Base-by-base conservation (phyloP, 2,329 filamentous ascomycete genomes). In the Meredithiella fracta region DNA sequence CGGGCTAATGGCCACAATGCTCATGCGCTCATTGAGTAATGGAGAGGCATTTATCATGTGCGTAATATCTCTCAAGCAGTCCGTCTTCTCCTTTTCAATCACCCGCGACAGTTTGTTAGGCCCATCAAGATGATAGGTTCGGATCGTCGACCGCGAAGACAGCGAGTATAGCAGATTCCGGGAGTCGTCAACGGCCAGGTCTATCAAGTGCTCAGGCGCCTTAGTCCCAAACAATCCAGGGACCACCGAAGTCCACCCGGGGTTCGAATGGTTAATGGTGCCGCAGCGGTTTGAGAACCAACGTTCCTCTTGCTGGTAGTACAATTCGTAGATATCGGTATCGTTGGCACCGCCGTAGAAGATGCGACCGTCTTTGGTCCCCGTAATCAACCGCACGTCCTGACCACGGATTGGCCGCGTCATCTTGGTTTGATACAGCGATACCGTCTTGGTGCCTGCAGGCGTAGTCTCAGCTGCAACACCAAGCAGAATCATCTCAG, bases 251-350 rank as follows among this genome's bases (percentile, higher is more conserved):
- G 77, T 76, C 73, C 86, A 83, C 34, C 84, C 82, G 2, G 79
- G 81, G 66, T 79, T 83, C 51, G 84, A 91, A 67, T 96, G 92
- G 65, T 94, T 94, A 60, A 91, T 82, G 69, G 90, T 95, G 59
- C 84, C 82, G 66, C 87, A 94, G 61, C 85, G 80, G 67, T 82
- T 89, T 54, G 86, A 84, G 66, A 98, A 98, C 92, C 92, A 98
- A 63, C 86, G 85, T 69, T 98, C 92, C 67, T 97, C 89, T 64
- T 95, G 89, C 68, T 97, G 91, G 66, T 98, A 98, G 62, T 85
- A 90, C 55, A 98, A 78, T 69, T 98, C 92, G 67, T 92, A 87
- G 51, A 98, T 80, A 63, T 97, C 90, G 60, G 88, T 88, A 61
- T 91, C 86, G 53, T 75, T 77, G 53, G 77, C 78, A 38, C 89